phyloP scores from a whole-genome alignment of 306 rosid genomes.

The Canavalia ensiformis region DNA sequence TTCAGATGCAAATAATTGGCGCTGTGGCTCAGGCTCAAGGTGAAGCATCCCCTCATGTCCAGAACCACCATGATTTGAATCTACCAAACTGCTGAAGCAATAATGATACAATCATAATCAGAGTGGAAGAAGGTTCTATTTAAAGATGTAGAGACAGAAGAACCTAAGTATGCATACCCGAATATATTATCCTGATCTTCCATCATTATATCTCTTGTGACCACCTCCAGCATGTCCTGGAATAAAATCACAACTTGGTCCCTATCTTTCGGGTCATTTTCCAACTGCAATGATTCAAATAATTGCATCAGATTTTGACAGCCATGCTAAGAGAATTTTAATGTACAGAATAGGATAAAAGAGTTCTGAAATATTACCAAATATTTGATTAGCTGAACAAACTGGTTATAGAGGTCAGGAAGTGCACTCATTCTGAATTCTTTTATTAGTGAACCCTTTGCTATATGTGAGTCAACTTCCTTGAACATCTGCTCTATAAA shows the following conservation, averaged over 20 bases:
- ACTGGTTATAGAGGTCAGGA: conserved; percentile 81
- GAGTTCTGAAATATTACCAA: conserved; percentile 65
- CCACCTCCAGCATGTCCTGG: conserved; percentile 98
- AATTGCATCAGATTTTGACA: conserved; percentile 43
- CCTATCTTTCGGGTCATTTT: conserved; percentile 77
- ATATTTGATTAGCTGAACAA: conserved; percentile 71
- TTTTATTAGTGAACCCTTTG: conserved; percentile 33
- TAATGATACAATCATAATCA: conserved; percentile 37
- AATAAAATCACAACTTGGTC: conserved; percentile 88
- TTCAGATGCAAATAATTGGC: conserved; percentile 92
- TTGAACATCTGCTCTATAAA: conserved; percentile 70
- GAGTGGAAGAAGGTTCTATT: neutral
- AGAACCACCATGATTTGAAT: conserved; percentile 74
- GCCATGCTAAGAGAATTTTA: conserved; percentile 18
- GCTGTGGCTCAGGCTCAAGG: conserved; percentile 69
- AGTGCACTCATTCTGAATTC: conserved; percentile 93
- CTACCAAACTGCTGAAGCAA: conserved; percentile 66
- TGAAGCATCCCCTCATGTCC: conserved; percentile 81
- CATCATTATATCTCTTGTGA: conserved; percentile 92
- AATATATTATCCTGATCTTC: conserved; percentile 66
- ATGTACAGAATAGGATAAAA: conserved; percentile 1
- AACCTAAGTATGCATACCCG: conserved; percentile 62
- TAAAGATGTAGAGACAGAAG: conserved; percentile 6
- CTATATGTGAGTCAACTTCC: conserved; percentile 75
- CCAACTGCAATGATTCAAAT: conserved; percentile 63